Percentiles rank a stretch among this genome's conserved stretches.
These are phyloP conservation scores for Oryza glaberrima DNA, from an alignment of 176 grass and related monocot species.

Conservation along the genomic window DNA sequence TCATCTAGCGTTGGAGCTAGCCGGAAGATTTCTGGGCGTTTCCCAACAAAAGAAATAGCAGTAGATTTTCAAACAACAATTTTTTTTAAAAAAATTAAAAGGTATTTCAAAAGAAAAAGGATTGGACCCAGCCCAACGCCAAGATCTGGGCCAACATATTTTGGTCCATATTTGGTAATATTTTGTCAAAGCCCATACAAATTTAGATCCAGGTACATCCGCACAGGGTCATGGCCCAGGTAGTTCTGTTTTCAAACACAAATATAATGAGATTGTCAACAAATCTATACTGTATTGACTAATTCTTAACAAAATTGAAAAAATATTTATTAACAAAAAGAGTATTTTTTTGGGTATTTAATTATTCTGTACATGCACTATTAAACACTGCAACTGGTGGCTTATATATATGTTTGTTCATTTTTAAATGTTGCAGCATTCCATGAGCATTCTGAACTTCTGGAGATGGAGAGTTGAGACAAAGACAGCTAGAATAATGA, in stretches of 20 bases:
- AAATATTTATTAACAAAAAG: neutral
- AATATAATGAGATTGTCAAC: too few species aligned
- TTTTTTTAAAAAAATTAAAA: neutral
- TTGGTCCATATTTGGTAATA: too few species aligned
- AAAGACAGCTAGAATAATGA: neutral
- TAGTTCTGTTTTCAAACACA: neutral
- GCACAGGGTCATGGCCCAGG: too few species aligned
- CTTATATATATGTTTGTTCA: neutral
- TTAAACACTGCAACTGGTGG: neutral
- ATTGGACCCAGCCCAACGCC: too few species aligned
- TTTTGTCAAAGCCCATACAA: neutral
- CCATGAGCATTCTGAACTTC: neutral
- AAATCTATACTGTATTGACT: too few species aligned
- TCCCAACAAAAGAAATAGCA: too few species aligned
- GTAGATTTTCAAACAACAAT: neutral
- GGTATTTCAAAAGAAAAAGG: neutral
- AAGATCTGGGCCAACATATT: too few species aligned
- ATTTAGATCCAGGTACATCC: neutral
- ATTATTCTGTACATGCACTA: neutral
- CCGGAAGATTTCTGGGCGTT: too few species aligned
- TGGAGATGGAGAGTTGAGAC: neutral
- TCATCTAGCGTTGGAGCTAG: too few species aligned
- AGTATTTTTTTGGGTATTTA: neutral
- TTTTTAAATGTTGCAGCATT: constrained; percentile 26
- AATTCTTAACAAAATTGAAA: neutral